Percentiles rank a stretch among this genome's conserved stretches.
These are phyloP conservation scores for Pyrenula aspistea DNA, from an alignment of 495 filamentous ascomycete genomes.

Conservation along the genomic window DNA sequence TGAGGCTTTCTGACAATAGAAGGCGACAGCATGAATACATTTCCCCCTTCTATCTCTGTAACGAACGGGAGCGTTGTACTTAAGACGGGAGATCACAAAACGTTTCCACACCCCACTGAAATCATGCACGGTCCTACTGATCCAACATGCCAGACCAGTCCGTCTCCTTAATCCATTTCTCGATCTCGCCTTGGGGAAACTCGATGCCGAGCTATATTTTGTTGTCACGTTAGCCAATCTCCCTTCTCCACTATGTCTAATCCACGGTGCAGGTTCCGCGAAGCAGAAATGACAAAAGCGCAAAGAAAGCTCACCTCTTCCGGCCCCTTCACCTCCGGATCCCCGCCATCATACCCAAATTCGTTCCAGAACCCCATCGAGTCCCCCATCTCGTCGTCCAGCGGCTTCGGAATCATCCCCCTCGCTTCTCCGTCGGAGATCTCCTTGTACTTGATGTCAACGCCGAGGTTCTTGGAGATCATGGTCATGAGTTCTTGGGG, in stretches of 20 bases:
- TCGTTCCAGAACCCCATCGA: not conserved
- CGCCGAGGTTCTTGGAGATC: not conserved
- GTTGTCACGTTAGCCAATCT: too few species aligned
- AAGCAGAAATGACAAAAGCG: not conserved
- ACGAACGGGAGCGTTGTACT: too few species aligned
- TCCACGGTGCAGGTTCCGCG: too few species aligned
- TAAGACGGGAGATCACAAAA: too few species aligned
- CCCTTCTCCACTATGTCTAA: too few species aligned
- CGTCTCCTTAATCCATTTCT: not conserved
- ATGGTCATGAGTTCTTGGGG: not conserved
- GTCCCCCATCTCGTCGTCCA: not conserved
- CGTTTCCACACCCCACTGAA: too few species aligned
- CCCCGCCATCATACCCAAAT: conserved; percentile 1
- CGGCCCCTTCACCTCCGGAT: not conserved
- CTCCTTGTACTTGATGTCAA: not conserved
- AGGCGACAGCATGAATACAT: too few species aligned
- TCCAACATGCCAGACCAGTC: not conserved
- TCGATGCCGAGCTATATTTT: not conserved
- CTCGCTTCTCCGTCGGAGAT: not conserved
- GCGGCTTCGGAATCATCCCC: not conserved
- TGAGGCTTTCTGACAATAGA: too few species aligned
- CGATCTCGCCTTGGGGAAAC: not conserved
- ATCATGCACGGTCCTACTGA: not conserved
- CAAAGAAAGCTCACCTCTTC: conserved; percentile 1
- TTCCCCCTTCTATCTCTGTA: too few species aligned